A percentile compares a stretch with the other conserved stretches of the same genome.
These are phyloP conservation scores for Amaranthus hypochondriacus DNA, from an alignment of 148 eudicot species.

Conservation along the genomic window DNA sequence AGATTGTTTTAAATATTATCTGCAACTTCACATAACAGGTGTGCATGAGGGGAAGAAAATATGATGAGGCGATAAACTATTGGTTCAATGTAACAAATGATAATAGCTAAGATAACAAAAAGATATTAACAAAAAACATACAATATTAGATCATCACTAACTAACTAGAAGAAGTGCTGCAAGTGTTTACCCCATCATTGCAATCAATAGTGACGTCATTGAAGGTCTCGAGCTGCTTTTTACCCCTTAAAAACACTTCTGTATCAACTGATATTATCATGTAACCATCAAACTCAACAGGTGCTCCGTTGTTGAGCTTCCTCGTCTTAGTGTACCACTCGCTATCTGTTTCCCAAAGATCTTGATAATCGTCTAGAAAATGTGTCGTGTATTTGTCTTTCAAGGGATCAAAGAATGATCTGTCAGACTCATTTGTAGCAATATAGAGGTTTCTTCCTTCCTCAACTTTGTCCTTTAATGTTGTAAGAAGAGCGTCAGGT, in stretches of 20 bases:
- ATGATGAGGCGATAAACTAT: not conserved
- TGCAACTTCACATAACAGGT: no score
- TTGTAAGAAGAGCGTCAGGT: slow-evolving; percentile 56
- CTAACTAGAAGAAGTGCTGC: slow-evolving; percentile 45
- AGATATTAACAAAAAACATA: slow-evolving; percentile 1
- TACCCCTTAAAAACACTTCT: slow-evolving; percentile 92
- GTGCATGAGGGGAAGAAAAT: not conserved
- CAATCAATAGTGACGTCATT: slow-evolving; percentile 92
- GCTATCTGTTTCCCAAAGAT: slow-evolving; percentile 78
- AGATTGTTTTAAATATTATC: no score
- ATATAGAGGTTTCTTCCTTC: slow-evolving; percentile 75
- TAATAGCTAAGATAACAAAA: slow-evolving; percentile 6
- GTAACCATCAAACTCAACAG: slow-evolving; percentile 94
- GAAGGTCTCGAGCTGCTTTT: slow-evolving; percentile 89
- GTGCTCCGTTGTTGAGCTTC: slow-evolving; percentile 66
- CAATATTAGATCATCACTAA: slow-evolving; percentile 8
- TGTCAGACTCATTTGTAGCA: slow-evolving; percentile 67
- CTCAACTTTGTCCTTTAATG: slow-evolving; percentile 59
- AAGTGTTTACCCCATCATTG: slow-evolving; percentile 90
- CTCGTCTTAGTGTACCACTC: slow-evolving; percentile 74
- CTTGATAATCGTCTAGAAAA: slow-evolving; percentile 76
- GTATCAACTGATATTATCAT: slow-evolving; percentile 87
- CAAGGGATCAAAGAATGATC: slow-evolving; percentile 66
- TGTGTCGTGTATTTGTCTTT: slow-evolving; percentile 83
- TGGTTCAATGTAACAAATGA: slow-evolving; percentile 12